Evolutionary conservation across 73 alveolate species (phyloP).

Genomic region (Tetrahymena elliotti): DNA sequence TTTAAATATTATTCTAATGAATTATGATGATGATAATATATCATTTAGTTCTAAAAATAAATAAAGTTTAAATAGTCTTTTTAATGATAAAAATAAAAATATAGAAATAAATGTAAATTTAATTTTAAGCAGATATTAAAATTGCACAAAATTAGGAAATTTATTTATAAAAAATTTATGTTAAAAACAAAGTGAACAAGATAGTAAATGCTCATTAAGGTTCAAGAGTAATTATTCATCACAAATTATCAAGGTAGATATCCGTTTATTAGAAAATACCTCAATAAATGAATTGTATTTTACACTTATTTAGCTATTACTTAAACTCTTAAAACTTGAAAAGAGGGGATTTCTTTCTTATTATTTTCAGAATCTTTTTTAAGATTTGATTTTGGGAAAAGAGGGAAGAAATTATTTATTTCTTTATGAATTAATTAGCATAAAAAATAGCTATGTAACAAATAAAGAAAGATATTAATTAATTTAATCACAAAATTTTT

Average conservation of each 20-base stretch:
- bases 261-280: background rate
- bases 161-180: background rate
- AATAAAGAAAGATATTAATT: background rate
- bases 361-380: background rate
- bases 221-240: background rate
- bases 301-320: too few species aligned
- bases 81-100: too few species aligned
- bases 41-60: background rate
- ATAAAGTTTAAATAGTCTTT: background rate
- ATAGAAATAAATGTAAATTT: background rate
- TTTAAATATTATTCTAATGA: too few species aligned
- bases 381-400: background rate
- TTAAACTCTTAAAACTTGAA: background rate
- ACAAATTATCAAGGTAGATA: background rate
- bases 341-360: background rate
- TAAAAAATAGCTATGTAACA: background rate
- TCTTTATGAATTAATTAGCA: too few species aligned
- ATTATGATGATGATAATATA: too few species aligned
- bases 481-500: too few species aligned
- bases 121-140: background rate
- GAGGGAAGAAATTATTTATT: background rate
- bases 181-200: background rate
- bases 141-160: background rate
- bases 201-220: background rate
- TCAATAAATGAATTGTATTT: too few species aligned